Evolutionary conservation across 257 asterid species (phyloP).

Genomic region (Lycium barbarum): DNA sequence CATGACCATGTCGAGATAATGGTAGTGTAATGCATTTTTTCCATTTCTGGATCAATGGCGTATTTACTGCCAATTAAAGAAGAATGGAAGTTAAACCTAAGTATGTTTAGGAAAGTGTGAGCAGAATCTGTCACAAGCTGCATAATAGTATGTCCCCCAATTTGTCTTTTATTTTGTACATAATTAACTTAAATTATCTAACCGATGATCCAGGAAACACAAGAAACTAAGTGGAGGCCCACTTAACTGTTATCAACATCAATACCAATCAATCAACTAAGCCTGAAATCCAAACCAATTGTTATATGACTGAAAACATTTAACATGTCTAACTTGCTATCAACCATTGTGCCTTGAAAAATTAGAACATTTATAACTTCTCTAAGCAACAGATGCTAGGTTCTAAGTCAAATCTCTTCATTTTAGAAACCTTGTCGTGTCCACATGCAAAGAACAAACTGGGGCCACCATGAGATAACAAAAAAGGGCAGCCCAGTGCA

Average conservation of each 20-base stretch:
- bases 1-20: background rate
- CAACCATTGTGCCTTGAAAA: background rate
- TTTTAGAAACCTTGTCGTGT: background rate
- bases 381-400: background rate
- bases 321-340: constrained; percentile 21
- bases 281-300: background rate
- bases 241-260: background rate
- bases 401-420: background rate
- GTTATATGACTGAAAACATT: background rate
- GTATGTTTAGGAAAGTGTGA: background rate
- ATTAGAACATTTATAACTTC: background rate
- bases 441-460: too few relatives aligned
- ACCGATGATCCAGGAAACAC: background rate
- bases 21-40: background rate
- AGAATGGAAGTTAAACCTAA: background rate
- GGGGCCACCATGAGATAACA: too few relatives aligned
- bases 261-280: background rate
- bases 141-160: background rate
- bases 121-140: background rate
- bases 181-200: background rate
- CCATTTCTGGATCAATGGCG: background rate
- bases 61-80: background rate
- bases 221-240: background rate
- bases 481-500: too few relatives aligned
- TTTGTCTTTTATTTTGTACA: background rate